phyloP scores from a whole-genome alignment of 768 basidiomycete species.

The Lentinula aciculospora region DNA sequence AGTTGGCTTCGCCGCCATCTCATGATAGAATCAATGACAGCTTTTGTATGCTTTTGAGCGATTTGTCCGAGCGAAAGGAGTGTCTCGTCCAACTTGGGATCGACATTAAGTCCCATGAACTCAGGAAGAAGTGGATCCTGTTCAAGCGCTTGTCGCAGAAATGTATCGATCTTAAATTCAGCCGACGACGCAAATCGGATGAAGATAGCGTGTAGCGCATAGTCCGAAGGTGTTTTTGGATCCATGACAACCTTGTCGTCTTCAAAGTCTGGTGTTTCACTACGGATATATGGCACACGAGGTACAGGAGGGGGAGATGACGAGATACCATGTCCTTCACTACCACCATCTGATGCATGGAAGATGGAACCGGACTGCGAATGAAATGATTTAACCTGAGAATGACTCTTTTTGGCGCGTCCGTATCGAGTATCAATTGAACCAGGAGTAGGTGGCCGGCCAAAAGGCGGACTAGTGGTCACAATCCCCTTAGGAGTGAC shows the following conservation, averaged over 20 bases:
- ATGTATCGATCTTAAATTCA: slow-evolving; percentile 73
- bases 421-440: slow-evolving; percentile 35
- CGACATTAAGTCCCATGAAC: slow-evolving; percentile 66
- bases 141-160: slow-evolving; percentile 63
- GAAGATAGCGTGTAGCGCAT: slow-evolving; percentile 83
- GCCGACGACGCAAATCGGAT: slow-evolving; percentile 79
- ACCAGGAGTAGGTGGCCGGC: slow-evolving; percentile 58
- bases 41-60: slow-evolving; percentile 77
- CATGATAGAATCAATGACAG: slow-evolving; percentile 82
- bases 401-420: slow-evolving; percentile 49
- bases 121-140: slow-evolving; percentile 61
- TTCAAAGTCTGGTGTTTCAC: slow-evolving; percentile 57
- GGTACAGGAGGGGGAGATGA: slow-evolving; percentile 76
- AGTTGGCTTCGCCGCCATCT: slow-evolving; percentile 80
- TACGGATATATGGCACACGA: slow-evolving; percentile 55
- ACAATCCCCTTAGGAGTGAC: slow-evolving; percentile 25
- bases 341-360: slow-evolving; percentile 64
- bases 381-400: slow-evolving; percentile 65
- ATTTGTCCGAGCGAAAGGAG: slow-evolving; percentile 83
- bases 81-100: slow-evolving; percentile 77
- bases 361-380: slow-evolving; percentile 74
- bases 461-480: slow-evolving; percentile 45
- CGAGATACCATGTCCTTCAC: slow-evolving; percentile 54
- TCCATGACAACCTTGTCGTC: slow-evolving; percentile 67
- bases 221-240: slow-evolving; percentile 82